A percentile compares a stretch with the other conserved stretches of the same genome.
Conservation (phyloP, 2,329 filamentous ascomycete genomes). For the Metarhizium humberi region DNA sequence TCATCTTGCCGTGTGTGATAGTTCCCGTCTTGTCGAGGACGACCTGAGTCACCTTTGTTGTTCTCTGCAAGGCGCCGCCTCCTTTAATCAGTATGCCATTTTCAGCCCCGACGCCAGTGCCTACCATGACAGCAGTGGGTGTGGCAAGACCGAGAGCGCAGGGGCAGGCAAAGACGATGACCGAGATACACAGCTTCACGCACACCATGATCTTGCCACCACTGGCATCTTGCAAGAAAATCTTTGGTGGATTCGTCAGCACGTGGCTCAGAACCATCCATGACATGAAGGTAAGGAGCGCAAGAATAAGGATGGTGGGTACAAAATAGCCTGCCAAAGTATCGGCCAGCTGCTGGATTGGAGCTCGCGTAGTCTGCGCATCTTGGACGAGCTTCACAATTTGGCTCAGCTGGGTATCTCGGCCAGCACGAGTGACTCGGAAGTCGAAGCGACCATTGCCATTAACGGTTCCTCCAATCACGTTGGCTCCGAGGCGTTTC, state of each 20-base stretch:
- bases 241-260: constrained; percentile 72
- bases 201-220: constrained; percentile 96
- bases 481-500: constrained; percentile 67
- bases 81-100: constrained; percentile 98
- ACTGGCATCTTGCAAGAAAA: constrained; percentile 71
- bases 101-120: constrained; percentile 91
- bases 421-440: constrained; percentile 81
- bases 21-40: constrained; percentile 96
- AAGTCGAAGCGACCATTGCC: constrained; percentile 87
- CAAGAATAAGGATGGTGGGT: constrained; percentile 76
- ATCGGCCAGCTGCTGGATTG: constrained; percentile 90
- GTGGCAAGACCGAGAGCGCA: constrained; percentile 94
- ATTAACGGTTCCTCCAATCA: constrained; percentile 95
- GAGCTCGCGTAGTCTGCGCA: constrained; percentile 86
- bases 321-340: constrained; percentile 90
- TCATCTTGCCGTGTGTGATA: constrained; percentile 92
- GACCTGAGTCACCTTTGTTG: constrained; percentile 81
- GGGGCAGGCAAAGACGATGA: constrained; percentile 96
- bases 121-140: constrained; percentile 97
- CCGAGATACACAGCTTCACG: constrained; percentile 92
- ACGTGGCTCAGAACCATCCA: constrained; percentile 96
- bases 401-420: constrained; percentile 93
- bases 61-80: constrained; percentile 81
- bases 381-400: constrained; percentile 98
- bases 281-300: constrained; percentile 71